These are phyloP conservation scores for Debaryomyces psychrophilus DNA, from an alignment of 1,139 yeast genomes.

Conservation along the genomic window DNA sequence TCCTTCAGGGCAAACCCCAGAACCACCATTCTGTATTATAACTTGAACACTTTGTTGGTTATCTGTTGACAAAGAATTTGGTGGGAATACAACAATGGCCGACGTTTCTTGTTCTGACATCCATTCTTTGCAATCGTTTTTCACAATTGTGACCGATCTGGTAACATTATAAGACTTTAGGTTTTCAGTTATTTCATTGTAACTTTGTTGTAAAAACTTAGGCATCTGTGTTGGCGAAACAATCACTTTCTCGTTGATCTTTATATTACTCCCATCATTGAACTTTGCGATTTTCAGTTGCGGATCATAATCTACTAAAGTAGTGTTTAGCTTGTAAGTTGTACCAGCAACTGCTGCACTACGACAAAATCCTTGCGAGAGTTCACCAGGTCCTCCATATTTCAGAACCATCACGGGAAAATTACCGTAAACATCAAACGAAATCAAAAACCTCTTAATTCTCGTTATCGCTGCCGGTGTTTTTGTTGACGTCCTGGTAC, in stretches of 20 bases:
- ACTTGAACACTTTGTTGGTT: constrained; percentile 82
- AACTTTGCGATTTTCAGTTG: constrained; percentile 67
- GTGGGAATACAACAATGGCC: constrained; percentile 93
- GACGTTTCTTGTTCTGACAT: constrained; percentile 81
- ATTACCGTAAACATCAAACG: constrained; percentile 92
- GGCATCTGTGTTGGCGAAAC: constrained; percentile 75
- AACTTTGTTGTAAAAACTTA: constrained; percentile 40
- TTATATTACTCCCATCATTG: constrained; percentile 74
- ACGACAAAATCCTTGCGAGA: constrained; percentile 95
- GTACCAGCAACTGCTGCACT: constrained; percentile 99
- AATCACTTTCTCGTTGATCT: constrained; percentile 75
- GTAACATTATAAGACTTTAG: constrained; percentile 57
- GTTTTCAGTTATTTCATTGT: constrained; percentile 39
- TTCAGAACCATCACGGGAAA: constrained; percentile 92
- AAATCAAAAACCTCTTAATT: constrained; percentile 77
- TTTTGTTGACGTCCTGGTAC: constrained; percentile 58
- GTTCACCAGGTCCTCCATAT: constrained; percentile 95
- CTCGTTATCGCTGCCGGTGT: constrained; percentile 78
- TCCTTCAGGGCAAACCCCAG: constrained; percentile 88
- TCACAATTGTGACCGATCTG: constrained; percentile 79
- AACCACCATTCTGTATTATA: constrained; percentile 82
- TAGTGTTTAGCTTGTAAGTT: constrained; percentile 80
- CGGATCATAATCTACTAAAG: constrained; percentile 65
- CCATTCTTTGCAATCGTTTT: constrained; percentile 90
- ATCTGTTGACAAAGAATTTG: constrained; percentile 67